Percentiles rank a stretch among this genome's conserved stretches.
Conservation (phyloP, 768 basidiomycete species). For the Amylocystis lapponica region DNA sequence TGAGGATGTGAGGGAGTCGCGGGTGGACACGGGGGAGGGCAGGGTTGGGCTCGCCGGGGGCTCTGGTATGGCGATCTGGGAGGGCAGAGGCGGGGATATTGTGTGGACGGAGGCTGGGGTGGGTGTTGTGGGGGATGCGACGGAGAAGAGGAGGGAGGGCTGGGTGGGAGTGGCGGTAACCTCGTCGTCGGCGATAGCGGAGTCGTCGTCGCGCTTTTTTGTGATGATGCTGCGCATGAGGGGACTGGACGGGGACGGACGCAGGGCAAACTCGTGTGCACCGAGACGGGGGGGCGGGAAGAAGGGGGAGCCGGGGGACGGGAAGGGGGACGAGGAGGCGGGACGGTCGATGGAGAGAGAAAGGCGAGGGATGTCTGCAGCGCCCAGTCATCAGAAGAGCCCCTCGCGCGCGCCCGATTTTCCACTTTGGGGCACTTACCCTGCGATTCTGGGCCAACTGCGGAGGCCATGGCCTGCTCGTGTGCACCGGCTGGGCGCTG, state of each 20-base stretch:
- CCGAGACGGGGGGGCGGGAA: constrained; percentile 62
- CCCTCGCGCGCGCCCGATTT: no score
- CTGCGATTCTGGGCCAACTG: no score
- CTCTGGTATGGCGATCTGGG: constrained; percentile 20
- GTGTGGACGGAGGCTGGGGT: constrained; percentile 13
- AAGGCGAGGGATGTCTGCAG: constrained; percentile 22
- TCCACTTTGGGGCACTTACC: no score
- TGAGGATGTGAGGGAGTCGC: constrained; percentile 36
- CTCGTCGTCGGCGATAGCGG: not conserved
- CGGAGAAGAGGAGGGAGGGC: not conserved
- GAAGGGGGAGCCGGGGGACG: constrained; percentile 64
- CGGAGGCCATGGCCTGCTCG: no score
- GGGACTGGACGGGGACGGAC: constrained; percentile 26
- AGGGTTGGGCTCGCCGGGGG: constrained; percentile 9
- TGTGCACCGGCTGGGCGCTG: no score
- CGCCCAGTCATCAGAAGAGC: no score
- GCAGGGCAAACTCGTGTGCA: constrained; percentile 62
- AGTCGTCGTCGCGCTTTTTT: constrained; percentile 3
- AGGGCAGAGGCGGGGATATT: constrained; percentile 5
- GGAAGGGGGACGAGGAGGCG: constrained; percentile 42
- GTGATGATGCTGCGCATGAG: constrained; percentile 12
- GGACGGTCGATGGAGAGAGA: constrained; percentile 33
- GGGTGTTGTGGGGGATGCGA: constrained; percentile 16
- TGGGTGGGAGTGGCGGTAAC: constrained; percentile 1
- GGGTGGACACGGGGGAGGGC: constrained; percentile 11